These are phyloP conservation scores for Ballota nigra DNA, from an alignment of 257 asterid genomes.

Conservation along the genomic window DNA sequence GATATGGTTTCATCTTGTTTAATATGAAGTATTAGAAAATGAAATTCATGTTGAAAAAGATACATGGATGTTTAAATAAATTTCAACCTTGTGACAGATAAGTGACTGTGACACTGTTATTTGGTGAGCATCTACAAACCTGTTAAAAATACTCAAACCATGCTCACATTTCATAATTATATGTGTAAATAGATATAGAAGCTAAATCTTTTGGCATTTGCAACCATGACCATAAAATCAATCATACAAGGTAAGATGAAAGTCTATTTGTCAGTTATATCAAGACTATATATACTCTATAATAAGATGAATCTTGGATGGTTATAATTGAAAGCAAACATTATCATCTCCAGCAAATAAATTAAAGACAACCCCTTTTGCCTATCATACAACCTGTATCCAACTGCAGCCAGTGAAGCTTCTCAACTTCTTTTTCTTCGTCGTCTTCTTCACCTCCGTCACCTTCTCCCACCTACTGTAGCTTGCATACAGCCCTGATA, in stretches of 20 bases:
- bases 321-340: background rate
- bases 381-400: conserved; percentile 42
- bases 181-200: background rate
- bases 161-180: no score
- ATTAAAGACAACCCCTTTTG: background rate
- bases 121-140: background rate
- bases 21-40: background rate
- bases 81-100: no score
- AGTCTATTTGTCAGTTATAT: background rate
- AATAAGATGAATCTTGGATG: background rate
- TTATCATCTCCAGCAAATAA: background rate
- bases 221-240: conserved; percentile 1
- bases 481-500: conserved; percentile 51
- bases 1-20: background rate
- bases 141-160: no score
- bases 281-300: background rate
- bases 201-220: no score
- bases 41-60: background rate
- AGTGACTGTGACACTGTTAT: no score
- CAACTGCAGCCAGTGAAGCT: conserved; percentile 56
- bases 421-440: conserved; percentile 53
- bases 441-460: conserved; percentile 40
- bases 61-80: no score
- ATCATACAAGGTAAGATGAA: background rate
- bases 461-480: conserved; percentile 52